These are phyloP conservation scores for Diatrype stigma DNA, from an alignment of 2,329 filamentous ascomycete species.

Conservation along the genomic window DNA sequence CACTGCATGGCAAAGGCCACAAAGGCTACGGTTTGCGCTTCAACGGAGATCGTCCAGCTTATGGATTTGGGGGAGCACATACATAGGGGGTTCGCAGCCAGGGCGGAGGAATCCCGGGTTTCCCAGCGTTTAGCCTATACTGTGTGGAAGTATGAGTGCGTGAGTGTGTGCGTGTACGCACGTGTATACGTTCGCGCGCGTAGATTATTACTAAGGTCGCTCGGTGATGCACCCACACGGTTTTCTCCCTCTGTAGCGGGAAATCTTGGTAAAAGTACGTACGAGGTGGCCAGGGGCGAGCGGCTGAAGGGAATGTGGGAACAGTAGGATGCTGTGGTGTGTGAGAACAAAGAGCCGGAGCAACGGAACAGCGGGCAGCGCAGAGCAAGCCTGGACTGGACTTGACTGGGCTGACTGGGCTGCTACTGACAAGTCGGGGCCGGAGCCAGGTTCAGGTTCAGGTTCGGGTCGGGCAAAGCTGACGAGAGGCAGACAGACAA, in stretches of 20 bases:
- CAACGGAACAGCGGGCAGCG: too few species aligned
- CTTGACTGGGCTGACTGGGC: too few species aligned
- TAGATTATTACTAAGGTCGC: too few species aligned
- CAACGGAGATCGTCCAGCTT: background rate
- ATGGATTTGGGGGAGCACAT: background rate
- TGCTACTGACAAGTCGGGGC: too few species aligned
- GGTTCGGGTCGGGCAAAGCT: background rate
- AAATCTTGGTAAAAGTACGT: background rate
- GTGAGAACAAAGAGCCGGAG: background rate
- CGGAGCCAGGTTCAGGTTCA: too few species aligned
- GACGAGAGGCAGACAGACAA: background rate
- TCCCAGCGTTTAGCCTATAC: too few species aligned
- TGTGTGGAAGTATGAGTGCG: too few species aligned
- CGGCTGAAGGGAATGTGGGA: background rate
- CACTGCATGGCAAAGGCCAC: conserved; percentile 4
- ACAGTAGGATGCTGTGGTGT: background rate
- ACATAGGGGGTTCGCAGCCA: too few species aligned
- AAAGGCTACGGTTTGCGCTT: background rate
- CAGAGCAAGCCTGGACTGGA: too few species aligned
- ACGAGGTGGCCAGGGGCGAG: background rate
- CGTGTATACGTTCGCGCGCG: too few species aligned
- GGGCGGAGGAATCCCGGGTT: too few species aligned
- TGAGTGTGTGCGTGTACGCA: too few species aligned
- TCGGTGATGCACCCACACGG: background rate
- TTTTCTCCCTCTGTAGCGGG: background rate